Percentiles rank a stretch among this genome's conserved stretches.
These are phyloP conservation scores for Parastagonospora nodorum DNA, from an alignment of 2,329 filamentous ascomycete genomes.

Conservation along the genomic window DNA sequence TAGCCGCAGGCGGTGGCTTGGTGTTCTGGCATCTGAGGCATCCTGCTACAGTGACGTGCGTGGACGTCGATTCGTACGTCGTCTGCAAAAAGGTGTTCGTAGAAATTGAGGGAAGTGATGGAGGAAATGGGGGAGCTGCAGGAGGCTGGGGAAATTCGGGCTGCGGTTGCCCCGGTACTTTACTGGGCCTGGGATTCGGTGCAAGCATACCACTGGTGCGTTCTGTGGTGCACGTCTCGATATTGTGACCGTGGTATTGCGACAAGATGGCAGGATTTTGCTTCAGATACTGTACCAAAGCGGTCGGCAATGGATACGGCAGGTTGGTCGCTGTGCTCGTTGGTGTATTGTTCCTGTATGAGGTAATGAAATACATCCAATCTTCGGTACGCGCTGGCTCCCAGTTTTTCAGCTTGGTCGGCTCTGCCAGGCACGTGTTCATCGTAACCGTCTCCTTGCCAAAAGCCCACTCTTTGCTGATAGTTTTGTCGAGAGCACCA, in stretches of 20 bases:
- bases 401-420: constrained; percentile 16
- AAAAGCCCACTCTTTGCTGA: constrained; percentile 4
- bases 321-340: neutral
- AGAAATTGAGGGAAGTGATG: constrained; percentile 5
- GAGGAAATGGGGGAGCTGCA: neutral
- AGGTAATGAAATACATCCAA: constrained; percentile 35
- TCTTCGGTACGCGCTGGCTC: constrained; percentile 26
- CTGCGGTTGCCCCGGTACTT: too few relatives aligned
- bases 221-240: constrained; percentile 31
- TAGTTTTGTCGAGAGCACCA: constrained; percentile 25
- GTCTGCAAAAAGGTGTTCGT: constrained; percentile 31
- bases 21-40: constrained; percentile 27
- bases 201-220: neutral
- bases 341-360: constrained; percentile 11
- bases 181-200: neutral
- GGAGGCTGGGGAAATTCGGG: too few relatives aligned
- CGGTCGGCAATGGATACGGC: constrained; percentile 25
- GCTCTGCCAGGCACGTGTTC: constrained; percentile 11
- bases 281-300: constrained; percentile 29
- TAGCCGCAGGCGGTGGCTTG: neutral
- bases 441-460: constrained; percentile 1
- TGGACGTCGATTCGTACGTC: constrained; percentile 30
- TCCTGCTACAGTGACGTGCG: constrained; percentile 31
- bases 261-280: constrained; percentile 19
- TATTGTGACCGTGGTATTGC: constrained; percentile 33